Conservation (phyloP, 164 flowering plant genomes). For the Stephania yunnanensis region DNA sequence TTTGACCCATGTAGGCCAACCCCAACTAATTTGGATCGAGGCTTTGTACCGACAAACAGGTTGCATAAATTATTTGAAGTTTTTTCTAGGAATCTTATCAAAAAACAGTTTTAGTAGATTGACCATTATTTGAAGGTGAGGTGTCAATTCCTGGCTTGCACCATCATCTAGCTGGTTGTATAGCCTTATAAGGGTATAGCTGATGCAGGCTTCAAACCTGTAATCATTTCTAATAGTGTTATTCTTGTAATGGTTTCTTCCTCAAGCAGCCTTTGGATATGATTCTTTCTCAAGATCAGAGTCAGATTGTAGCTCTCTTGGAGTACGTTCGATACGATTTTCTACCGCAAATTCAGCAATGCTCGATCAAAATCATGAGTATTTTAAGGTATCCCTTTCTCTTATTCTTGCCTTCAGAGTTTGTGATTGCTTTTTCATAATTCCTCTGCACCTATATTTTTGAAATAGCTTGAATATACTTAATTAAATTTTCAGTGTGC, state of each 20-base stretch:
- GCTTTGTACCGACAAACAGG: not conserved
- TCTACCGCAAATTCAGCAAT: constrained; percentile 68
- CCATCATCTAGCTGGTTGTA: not conserved
- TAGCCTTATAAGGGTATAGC: not conserved
- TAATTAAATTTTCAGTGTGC: not conserved
- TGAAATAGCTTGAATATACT: not conserved
- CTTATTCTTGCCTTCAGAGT: not conserved
- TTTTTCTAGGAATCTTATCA: no score
- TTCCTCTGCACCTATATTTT: not conserved
- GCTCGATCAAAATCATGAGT: constrained; percentile 84
- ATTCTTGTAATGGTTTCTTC: constrained; percentile 8
- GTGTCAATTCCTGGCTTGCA: not conserved
- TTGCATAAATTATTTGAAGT: not conserved
- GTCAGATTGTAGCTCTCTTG: constrained; percentile 68
- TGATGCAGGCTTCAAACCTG: not conserved
- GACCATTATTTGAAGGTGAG: not conserved
- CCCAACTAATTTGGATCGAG: not conserved
- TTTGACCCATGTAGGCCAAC: not conserved
- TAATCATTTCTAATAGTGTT: not conserved
- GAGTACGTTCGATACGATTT: constrained; percentile 94
- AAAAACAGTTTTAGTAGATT: no score
- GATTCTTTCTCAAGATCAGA: constrained; percentile 86
- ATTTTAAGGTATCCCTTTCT: constrained; percentile 49
- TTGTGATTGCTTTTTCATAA: not conserved
- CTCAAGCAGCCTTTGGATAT: constrained; percentile 79